Evolutionary conservation across 2,329 filamentous ascomycete species (phyloP), one percentile per base, ranked within the genome.

Genomic region (Trichoderma citrinoviride): DNA sequence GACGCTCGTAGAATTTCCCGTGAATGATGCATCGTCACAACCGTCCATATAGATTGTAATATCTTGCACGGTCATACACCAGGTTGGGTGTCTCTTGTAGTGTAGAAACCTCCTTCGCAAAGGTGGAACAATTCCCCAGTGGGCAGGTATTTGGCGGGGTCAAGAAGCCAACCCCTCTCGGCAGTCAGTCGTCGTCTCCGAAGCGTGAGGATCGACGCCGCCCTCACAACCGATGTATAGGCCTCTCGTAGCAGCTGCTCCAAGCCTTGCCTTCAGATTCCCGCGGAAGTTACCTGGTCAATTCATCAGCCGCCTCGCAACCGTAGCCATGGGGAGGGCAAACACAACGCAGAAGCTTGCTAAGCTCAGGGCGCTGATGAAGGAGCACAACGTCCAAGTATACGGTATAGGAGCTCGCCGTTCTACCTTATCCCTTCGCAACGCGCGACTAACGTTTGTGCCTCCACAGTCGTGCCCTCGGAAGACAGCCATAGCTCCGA

Each of bases 401-500:
- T 99, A 99, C 81, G 90, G 94, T 97, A 88, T 77, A 81, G 76
- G 81, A 76, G 65, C 15, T 33, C 33, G 46, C 17, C 37, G 37
- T n/a, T 10, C 46, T n/a, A n/a, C n/a, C n/a, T n/a, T n/a, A 25
- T n/a, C 37, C 37, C 14, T 8, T 21, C 53, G 40, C 54, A 21
- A 21, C 68, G 33, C 69, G 62, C 67, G 70, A 70, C 54, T 50
- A 21, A 63, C 52, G 23, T 23, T 6, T 37, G 19, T 33, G 7
- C 61, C 55, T 44, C 40, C 61, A 62, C 75, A 98, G 94, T 99
- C 74, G 86, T 98, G 7, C 95, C 95, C 0, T 97, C 94, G 40
- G 95, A 98, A 85, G 95, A 99, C 77, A 94, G 92, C 75, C 95
- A 99, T 77, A 92, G 94, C 71, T 98, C 94, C 70, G 95, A 99